Base-by-base conservation (phyloP, 768 basidiomycete genomes). In the Cystofilobasidium ferigula region DNA sequence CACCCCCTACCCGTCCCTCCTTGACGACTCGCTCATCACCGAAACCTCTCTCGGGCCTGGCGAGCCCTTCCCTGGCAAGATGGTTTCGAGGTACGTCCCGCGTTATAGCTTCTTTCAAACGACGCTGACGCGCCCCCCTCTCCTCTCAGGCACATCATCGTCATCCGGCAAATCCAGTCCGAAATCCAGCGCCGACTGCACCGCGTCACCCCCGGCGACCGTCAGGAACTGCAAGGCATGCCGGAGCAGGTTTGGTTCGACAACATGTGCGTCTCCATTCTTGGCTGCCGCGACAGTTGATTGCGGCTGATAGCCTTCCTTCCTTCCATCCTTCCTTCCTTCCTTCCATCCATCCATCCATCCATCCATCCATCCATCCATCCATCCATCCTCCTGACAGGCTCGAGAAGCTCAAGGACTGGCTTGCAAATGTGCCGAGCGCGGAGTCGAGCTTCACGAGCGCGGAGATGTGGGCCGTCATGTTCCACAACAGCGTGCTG, bases 401-500 rank as follows among this genome's bases (percentile, higher is more conserved):
- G 51, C 74, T 74, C 62, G 74, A 74, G 34, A 56, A 73, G 45
- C 64, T 77, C 20, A 76, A 76, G 64, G 62, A 51, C 2, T 77
- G 76, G 76, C 62, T 77, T 36, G 70, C 72, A 20, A 72, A 70
- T 10, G 70, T 74, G n/a, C 76, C 76, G 20, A 74, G 74, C 48
- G 74, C 74, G 0, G 73, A 73, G 62, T 74, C 74, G 1, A 73
- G 74, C 24, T 71, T 73, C 6, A 75, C 73, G 13, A 71, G 57
- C 35, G 66, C 74, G 1, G 76, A 77, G 65, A 74, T 74, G 2
- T 77, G 74, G 70, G 75, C 76, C 1, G 75, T 77, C 61, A 71
- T 71, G 45, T 77, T 77, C 67, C 76, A 77, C 62, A 77, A 77
- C 63, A 74, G 74, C 9, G 71, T 71, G n/a, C 64, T 77, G 1